Evolutionary conservation across 139 green algal genomes (phyloP), one percentile per base, ranked within the genome.

Genomic region (Pseudopediastrum boryanum): DNA sequence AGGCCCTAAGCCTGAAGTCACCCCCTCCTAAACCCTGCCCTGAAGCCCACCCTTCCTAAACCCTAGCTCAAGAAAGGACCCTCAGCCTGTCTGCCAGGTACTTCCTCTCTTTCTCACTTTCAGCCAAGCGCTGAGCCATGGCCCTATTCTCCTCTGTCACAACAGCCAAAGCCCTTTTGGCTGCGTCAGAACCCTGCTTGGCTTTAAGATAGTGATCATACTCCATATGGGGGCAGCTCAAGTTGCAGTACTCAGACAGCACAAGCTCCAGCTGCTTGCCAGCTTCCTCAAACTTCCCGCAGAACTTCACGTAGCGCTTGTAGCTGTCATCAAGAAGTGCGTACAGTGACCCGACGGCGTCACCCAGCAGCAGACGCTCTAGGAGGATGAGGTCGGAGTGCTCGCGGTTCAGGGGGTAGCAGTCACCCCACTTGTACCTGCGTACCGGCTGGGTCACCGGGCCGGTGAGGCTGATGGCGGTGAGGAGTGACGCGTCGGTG

Each of bases 301-400:
- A 77, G 23, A 77, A 77, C 21, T 52, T 25, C 70, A 77, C 70
- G 39, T 67, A 77, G 16, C 70, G 70, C 3, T 42, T 77, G 70
- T 77, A 77, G 44, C 51, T 68, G n/a, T 77, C 50, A 67, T 77
- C 51, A n/a, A 77, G 51, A 51, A 77, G 65, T 19, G 70, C 33
- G 16, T 77, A 67, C 23, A 77, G 36, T 2, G 12, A 43, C 41
- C 52, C 70, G 2, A 77, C 36, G 4, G n/a, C 19, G 51, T 77
- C 70, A 12, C 70, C 70, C 13, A 77, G 51, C 70, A 77, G 70
- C 70, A 77, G 50, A 8, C 51, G 51, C 51, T 77, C 66, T 38
- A 77, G 51, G 25, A 54, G n/a, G 8, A 67, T 77, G 36, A 77
- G 36, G 50, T 67, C 51, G 41, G 51, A 68, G 50, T 66, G 51